A percentile compares a stretch with the other conserved stretches of the same genome.
phyloP scores from a whole-genome alignment of 345 rosid species.

The Luvunga scandens region DNA sequence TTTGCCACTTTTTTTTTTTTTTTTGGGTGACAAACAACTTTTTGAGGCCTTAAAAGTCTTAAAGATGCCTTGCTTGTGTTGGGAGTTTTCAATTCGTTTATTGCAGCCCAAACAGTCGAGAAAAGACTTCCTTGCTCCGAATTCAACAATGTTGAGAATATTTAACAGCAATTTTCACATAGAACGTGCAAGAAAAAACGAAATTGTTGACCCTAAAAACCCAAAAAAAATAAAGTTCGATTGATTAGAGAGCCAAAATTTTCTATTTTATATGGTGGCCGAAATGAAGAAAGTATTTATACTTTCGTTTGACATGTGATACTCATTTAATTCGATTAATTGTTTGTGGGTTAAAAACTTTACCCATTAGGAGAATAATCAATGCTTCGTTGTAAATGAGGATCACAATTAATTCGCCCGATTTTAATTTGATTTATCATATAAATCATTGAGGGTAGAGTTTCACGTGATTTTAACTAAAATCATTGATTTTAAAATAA shows the following conservation, averaged over 20 bases:
- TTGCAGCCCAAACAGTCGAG: background rate
- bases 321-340: background rate
- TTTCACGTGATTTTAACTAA: too few relatives aligned
- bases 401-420: too few relatives aligned
- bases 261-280: too few relatives aligned
- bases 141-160: too few relatives aligned
- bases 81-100: background rate
- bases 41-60: background rate
- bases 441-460: too few relatives aligned
- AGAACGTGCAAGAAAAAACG: background rate
- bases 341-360: background rate
- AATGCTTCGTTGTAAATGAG: too few relatives aligned
- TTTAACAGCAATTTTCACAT: background rate
- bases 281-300: background rate
- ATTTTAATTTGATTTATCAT: background rate
- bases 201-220: background rate
- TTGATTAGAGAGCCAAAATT: background rate
- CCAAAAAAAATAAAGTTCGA: background rate
- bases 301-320: too few relatives aligned
- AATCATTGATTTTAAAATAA: too few relatives aligned
- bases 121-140: too few relatives aligned
- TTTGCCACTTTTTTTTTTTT: background rate
- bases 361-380: background rate
- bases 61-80: background rate
- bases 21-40: background rate